Base-by-base conservation (phyloP, 2,329 filamentous ascomycete genomes). In the Stemphylium beticola region DNA sequence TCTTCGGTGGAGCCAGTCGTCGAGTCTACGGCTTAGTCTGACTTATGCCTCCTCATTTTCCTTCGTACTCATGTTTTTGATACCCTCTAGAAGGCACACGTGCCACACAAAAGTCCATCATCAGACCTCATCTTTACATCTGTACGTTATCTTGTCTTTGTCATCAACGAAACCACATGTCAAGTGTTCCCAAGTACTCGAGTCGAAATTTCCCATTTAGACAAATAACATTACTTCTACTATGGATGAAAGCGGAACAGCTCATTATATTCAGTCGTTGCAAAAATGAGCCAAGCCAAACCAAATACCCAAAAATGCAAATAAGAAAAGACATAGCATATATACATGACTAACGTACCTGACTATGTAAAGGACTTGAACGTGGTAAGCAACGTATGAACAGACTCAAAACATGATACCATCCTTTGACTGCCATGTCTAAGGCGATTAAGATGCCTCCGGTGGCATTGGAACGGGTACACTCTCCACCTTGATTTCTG, bases 401-500 rank as follows among this genome's bases (percentile, higher is more conserved):
- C 22, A 49, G 18, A 17, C 11, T 26, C n/a, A 26, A 39, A 32
- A 26, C 14, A 33, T 44, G 33, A 24, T 36, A 26, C 22, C 18
- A 40, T n/a, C 22, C 14, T 54, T 9, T 31, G 8, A 42, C 41
- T 36, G 18, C 34, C 40, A 39, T 38, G 39, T 34, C 42, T 22
- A 40, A 5, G 17, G 12, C 24, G 14, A 24, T 50, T 18, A 54
- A 8, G 46, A 42, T 8, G 51, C 51, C 17, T 54, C 51, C 22
- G 51, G 46, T 7, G 60, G 53, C 45, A 60, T 61, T 26, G 62
- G 57, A 4, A 63, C 58, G 29, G 55, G 48, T 24, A 58, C 53
- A 37, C 53, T 58, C 26, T 72, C 68, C 32, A 72, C 57, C 55
- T 72, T 69, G 54, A 68, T 62, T 11, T 66, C 60, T 2, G 64